Evolutionary conservation across 2,329 filamentous ascomycete species (phyloP).

Genomic region (Diplodia intermedia): DNA sequence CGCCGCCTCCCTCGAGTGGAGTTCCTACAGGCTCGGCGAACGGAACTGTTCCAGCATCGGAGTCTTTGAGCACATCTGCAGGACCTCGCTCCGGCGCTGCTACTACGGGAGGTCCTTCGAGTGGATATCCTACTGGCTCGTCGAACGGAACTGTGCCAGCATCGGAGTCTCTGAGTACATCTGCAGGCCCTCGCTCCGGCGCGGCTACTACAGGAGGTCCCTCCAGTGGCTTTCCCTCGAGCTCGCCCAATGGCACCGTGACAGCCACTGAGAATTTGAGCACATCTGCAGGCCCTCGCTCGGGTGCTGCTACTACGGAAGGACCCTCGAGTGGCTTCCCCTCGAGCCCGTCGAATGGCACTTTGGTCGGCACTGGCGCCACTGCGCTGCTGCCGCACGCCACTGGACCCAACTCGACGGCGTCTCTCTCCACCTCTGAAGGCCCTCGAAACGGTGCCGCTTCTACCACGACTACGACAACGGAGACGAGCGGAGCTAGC

Average conservation of each 20-base stretch:
- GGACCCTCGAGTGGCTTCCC: no score
- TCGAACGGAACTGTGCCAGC: no score
- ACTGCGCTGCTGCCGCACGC: conserved; percentile 1
- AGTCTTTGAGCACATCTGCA: neutral
- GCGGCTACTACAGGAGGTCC: no score
- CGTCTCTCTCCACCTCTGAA: neutral
- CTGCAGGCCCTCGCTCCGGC: no score
- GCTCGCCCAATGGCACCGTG: no score
- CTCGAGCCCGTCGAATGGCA: neutral
- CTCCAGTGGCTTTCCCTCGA: no score
- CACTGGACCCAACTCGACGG: conserved; percentile 6
- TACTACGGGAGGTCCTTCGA: neutral
- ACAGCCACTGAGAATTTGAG: no score
- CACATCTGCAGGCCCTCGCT: no score
- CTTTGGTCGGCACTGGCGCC: neutral
- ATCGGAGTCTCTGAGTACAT: no score
- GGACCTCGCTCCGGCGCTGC: neutral
- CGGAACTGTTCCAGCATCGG: neutral
- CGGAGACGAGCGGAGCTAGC: neutral
- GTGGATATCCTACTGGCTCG: neutral
- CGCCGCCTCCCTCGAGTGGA: neutral
- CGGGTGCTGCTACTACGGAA: no score
- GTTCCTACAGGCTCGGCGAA: neutral
- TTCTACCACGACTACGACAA: conserved; percentile 1
- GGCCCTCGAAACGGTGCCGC: neutral